A percentile compares a stretch with the other conserved stretches of the same genome.
Conservation (phyloP, 805 yeast genomes). For the Cyberlindnera euphorbiiphila region DNA sequence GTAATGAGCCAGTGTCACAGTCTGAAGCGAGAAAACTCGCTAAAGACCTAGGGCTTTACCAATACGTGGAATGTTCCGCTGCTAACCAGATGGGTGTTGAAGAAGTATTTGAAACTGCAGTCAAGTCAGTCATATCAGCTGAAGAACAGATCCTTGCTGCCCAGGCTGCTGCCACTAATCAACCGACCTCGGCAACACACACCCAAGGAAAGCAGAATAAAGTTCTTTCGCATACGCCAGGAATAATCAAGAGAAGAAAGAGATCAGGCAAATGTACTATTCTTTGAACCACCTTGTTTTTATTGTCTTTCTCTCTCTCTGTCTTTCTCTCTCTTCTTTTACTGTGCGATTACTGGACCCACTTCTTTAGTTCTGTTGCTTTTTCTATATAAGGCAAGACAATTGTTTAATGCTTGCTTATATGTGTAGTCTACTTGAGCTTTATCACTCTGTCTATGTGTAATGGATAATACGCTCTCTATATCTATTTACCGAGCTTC, state of each 20-base stretch:
- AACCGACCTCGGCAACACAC: neutral
- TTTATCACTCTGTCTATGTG: neutral
- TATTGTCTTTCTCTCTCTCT: neutral
- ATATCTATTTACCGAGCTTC: no score
- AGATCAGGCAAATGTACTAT: conserved; percentile 10
- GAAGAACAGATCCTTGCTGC: conserved; percentile 17
- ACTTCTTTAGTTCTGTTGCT: no score
- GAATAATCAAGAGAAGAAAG: conserved; percentile 13
- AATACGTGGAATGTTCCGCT: conserved; percentile 85
- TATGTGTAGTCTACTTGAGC: neutral
- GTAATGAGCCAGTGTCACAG: conserved; percentile 55
- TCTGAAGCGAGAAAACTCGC: conserved; percentile 67
- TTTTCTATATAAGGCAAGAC: no score
- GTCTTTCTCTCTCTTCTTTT: no score
- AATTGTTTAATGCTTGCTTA: no score
- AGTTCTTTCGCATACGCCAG: conserved; percentile 2
- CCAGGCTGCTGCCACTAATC: neutral
- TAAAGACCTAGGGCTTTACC: conserved; percentile 65
- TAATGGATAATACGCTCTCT: no score
- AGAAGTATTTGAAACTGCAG: conserved; percentile 80
- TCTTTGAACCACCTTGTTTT: conserved; percentile 3
- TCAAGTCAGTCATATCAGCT: conserved; percentile 52
- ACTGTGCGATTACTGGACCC: no score
- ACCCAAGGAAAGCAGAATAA: conserved; percentile 6
- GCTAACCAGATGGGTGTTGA: conserved; percentile 84